A percentile compares a stretch with the other conserved stretches of the same genome.
Conservation (phyloP, 1,139 yeast genomes). For the Protomyces arabidopsidicola region DNA sequence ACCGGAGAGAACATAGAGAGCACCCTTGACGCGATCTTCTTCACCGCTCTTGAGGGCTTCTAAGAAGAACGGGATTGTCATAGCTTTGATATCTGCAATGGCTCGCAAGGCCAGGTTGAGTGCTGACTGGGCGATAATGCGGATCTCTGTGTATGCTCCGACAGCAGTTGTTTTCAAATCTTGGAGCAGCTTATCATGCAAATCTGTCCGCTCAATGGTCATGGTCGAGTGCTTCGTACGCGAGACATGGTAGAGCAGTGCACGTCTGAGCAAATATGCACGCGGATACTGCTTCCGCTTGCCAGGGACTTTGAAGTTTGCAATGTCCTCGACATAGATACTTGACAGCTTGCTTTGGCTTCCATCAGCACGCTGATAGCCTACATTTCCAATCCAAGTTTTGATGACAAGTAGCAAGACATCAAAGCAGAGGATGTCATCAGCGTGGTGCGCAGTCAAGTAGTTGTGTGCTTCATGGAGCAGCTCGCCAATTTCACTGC, state of each 20-base stretch:
- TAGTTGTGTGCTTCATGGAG: slow-evolving; percentile 58
- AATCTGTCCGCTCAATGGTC: slow-evolving; percentile 61
- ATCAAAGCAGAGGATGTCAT: slow-evolving; percentile 65
- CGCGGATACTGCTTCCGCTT: slow-evolving; percentile 72
- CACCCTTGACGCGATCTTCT: slow-evolving; percentile 60
- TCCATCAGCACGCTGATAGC: slow-evolving; percentile 64
- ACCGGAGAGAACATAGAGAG: slow-evolving; percentile 45
- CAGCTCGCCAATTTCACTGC: slow-evolving; percentile 60
- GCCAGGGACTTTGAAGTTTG: slow-evolving; percentile 48
- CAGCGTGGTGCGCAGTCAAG: slow-evolving; percentile 52
- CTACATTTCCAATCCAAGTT: slow-evolving; percentile 81
- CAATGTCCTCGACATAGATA: slow-evolving; percentile 48
- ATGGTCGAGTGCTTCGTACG: slow-evolving; percentile 73
- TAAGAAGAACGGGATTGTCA: slow-evolving; percentile 44
- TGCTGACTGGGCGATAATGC: slow-evolving; percentile 66
- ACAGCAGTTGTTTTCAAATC: slow-evolving; percentile 67
- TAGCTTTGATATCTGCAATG: slow-evolving; percentile 56
- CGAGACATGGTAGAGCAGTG: slow-evolving; percentile 72
- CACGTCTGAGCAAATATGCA: slow-evolving; percentile 65
- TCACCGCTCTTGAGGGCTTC: slow-evolving; percentile 55
- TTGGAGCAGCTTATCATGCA: slow-evolving; percentile 60
- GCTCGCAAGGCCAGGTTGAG: slow-evolving; percentile 69
- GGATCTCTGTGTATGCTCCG: slow-evolving; percentile 66
- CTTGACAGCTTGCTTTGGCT: slow-evolving; percentile 49
- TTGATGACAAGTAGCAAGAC: slow-evolving; percentile 63